Evolutionary conservation across 2,329 filamentous ascomycete species (phyloP).

Genomic region (Diplodia sapinea): DNA sequence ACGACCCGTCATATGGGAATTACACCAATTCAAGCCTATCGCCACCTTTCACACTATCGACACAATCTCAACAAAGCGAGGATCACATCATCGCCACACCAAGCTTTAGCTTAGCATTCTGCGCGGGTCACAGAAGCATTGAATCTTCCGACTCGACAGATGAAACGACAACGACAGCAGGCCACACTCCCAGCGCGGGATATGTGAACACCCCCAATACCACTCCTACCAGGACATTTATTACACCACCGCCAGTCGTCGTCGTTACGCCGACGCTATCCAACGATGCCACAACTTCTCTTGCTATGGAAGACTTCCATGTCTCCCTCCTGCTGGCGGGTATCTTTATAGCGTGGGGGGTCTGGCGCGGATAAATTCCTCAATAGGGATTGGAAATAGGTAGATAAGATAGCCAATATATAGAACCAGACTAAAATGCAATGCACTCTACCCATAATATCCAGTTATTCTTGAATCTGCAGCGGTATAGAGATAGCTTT

Average conservation of each 20-base stretch:
- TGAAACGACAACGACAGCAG: background rate
- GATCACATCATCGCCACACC: background rate
- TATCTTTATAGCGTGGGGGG: too few relatives aligned
- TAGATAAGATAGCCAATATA: too few relatives aligned
- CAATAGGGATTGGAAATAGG: too few relatives aligned
- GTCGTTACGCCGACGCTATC: background rate
- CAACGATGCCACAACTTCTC: background rate
- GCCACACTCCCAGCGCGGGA: background rate
- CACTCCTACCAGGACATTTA: background rate
- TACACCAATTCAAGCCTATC: constrained; percentile 1
- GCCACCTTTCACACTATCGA: background rate
- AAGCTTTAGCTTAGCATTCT: background rate
- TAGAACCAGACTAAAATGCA: too few relatives aligned
- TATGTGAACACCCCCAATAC: background rate
- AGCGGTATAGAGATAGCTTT: too few relatives aligned
- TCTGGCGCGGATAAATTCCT: too few relatives aligned
- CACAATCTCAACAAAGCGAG: background rate
- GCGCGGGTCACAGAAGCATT: background rate
- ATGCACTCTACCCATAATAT: background rate
- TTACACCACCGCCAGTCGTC: background rate
- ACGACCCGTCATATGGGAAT: background rate
- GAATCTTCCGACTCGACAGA: background rate
- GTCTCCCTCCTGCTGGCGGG: too few relatives aligned
- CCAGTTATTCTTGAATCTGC: too few relatives aligned
- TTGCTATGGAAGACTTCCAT: too few relatives aligned